Evolutionary conservation across 2,329 filamentous ascomycete species (phyloP), one percentile per base, ranked within the genome.

Genomic region (Lecanicillium sp.): DNA sequence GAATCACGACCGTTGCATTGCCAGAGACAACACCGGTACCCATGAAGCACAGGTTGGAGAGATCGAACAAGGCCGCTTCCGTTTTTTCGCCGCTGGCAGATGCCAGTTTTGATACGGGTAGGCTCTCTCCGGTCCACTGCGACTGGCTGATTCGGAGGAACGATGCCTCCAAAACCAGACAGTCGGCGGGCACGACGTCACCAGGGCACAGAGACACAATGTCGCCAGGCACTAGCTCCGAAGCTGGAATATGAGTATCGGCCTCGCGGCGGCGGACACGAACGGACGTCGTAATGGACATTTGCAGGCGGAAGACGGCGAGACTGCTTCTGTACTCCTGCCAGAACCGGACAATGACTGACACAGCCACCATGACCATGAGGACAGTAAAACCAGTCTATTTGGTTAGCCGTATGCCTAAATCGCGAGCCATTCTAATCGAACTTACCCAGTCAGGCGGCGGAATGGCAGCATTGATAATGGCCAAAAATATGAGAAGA

Each of bases 121-220:
- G 54, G 41, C 50, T 61, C 44, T 62, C 60, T n/a, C 60, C 60
- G 0, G 58, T 62, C 58, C 58, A 60, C 12, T 56, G 59, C n/a
- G 59, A 61, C 43, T 61, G 58, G 27, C 59, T 58, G 41, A 61
- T 49, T 2, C 58, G 58, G 1, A 61, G 51, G 27, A 60, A 62
- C 9, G 53, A 56, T 1, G 58, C 41, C 15, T 61, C 58, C 3
- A 61, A 48, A n/a, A 62, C 50, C 37, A 61, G 26, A 44, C 59
- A 58, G 37, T 62, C 60, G n/a, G 60, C 59, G 3, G 58, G 57
- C 4, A 61, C 55, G 24, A 60, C 44, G n/a, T 49, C 53, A 1
- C 57, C 58, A 3, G 59, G 58, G 1, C 52, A 46, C 2, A 61
- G 48, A 10, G 54, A 1, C 2, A 59, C 42, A 20, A 59, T 45